phyloP scores from a whole-genome alignment of 495 filamentous ascomycete species.

The Podospora comata region DNA sequence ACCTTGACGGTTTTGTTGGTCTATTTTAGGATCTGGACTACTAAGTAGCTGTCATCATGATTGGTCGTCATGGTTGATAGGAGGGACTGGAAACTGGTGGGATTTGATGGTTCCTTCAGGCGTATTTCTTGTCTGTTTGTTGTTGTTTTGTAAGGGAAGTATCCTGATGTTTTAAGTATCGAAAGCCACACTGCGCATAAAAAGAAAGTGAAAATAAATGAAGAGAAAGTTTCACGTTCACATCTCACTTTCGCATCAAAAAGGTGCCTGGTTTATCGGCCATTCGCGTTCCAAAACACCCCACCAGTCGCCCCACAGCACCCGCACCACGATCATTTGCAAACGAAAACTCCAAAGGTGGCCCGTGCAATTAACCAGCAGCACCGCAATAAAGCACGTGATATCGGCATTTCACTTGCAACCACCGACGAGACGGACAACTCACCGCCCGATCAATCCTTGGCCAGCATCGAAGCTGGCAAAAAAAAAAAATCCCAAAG shows the following conservation, averaged over 20 bases:
- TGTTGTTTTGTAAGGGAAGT: not conserved
- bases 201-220: not conserved
- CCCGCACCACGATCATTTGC: not conserved
- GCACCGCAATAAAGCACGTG: no score
- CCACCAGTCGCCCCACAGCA: not conserved
- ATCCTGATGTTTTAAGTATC: no score
- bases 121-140: not conserved
- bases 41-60: not conserved
- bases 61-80: not conserved
- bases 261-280: not conserved
- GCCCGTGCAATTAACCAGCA: not conserved
- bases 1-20: not conserved
- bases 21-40: not conserved
- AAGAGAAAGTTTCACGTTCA: not conserved
- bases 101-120: not conserved
- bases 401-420: no score
- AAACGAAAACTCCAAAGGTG: not conserved
- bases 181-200: not conserved
- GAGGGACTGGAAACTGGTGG: not conserved
- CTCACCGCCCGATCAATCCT: not conserved
- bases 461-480: not conserved
- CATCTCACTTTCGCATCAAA: not conserved
- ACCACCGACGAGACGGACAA: no score
- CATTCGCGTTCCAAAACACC: not conserved
- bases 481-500: constrained; percentile 2